Evolutionary conservation across 805 yeast species (phyloP), one percentile per base, ranked within the genome.

Genomic region (Huiozyma naganishii): DNA sequence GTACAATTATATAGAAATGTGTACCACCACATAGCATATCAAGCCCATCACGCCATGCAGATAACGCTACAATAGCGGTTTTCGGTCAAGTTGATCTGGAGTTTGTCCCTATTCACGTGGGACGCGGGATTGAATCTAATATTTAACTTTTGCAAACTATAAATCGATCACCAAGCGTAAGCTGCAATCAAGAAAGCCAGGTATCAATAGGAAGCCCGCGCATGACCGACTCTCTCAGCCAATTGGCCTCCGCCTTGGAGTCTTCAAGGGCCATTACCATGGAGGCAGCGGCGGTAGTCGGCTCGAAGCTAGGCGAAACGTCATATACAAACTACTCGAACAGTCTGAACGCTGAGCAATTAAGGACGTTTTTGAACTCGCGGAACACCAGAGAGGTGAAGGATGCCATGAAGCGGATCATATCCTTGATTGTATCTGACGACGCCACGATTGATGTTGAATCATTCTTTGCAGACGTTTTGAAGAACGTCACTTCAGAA

Each of bases 241-340:
- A 75, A 47, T 67, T 85, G 52, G 72, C 88, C 23, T 77, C 84
- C 11, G 77, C 85, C 64, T 68, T 87, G 43, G 94, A 84, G 64
- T 77, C 87, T 27, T 95, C 95, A 1, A 74, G 78, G 50, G 88
- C 80, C 49, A 62, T 85, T 52, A 83, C 95, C 4, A 69, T 83
- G 41, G 92, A 83, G 51, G 94, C 94, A 1, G 92, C 94, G 1
- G 82, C 80, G 1, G 77, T 84, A 8, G 92, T 94, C 0, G 74
- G 86, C 1, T 73, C 81, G 6, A 68, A 78, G 48, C 64, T 79
- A 27, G 74, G 79, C 17, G 89, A 81, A 46, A 73, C 83, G 6
- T 77, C 85, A 3, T 61, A 61, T 41, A 66, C 70, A 6, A 66
- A 63, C 12, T 60, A 59, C 43, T 58, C 64, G 1, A 58, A 61